phyloP scores from a whole-genome alignment of 2,329 filamentous ascomycete genomes.

The Cryphonectria naterciae region DNA sequence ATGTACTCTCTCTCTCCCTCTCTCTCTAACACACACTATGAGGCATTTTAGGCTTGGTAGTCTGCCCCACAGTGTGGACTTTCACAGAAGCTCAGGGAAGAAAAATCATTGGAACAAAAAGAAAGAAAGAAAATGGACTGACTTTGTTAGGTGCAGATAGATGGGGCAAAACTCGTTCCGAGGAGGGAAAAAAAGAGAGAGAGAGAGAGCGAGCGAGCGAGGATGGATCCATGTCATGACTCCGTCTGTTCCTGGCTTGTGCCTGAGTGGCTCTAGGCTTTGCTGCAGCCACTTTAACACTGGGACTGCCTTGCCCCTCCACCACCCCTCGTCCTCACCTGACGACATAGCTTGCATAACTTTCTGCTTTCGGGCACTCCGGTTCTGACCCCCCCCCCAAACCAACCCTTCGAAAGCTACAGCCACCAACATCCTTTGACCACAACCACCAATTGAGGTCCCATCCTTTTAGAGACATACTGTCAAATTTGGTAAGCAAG shows the following conservation, averaged over 20 bases:
- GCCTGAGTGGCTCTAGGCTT: background rate
- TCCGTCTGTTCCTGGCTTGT: background rate
- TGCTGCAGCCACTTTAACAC: conserved; percentile 4
- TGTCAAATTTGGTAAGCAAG: background rate
- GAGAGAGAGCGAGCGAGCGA: background rate
- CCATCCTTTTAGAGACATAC: background rate
- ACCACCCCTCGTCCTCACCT: background rate
- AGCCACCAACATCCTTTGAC: background rate
- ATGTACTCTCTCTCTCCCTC: too few species aligned
- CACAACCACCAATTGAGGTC: background rate
- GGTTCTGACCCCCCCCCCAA: background rate
- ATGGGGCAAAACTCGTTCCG: too few species aligned
- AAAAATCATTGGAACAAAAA: background rate
- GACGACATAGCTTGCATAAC: background rate
- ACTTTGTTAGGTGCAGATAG: too few species aligned
- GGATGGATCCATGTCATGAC: background rate
- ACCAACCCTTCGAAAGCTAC: background rate
- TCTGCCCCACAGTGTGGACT: background rate
- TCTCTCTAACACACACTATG: background rate
- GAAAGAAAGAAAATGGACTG: background rate
- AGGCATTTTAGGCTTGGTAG: background rate
- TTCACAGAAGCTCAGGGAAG: background rate
- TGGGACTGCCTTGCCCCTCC: background rate
- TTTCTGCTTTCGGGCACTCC: background rate
- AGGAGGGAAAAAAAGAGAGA: background rate